A percentile compares a stretch with the other conserved stretches of the same genome.
These are phyloP conservation scores for Hibiscus tridactylites DNA, from an alignment of 345 rosid genomes.

Conservation along the genomic window DNA sequence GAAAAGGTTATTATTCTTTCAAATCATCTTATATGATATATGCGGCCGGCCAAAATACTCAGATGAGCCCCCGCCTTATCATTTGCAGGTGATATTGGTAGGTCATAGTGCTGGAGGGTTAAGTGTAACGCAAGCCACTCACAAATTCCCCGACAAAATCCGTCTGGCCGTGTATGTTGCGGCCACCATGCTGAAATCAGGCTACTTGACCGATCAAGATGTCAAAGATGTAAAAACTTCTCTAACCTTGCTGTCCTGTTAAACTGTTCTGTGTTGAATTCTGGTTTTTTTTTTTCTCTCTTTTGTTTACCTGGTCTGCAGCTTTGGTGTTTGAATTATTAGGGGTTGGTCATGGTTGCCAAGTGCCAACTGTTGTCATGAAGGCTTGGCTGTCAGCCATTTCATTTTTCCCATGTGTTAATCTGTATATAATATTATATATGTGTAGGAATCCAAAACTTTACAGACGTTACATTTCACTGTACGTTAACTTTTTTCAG, in stretches of 20 bases:
- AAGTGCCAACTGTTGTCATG: conserved; percentile 14
- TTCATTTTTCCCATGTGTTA: neutral
- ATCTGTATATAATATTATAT: neutral
- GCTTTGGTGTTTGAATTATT: neutral
- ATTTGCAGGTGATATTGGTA: conserved; percentile 64
- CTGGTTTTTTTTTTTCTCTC: neutral
- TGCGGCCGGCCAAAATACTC: neutral
- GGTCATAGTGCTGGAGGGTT: conserved; percentile 96
- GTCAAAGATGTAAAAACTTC: conserved; percentile 43
- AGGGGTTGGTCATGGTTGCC: neutral
- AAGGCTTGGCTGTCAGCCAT: conserved; percentile 13
- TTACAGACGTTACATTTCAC: neutral
- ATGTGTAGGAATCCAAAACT: neutral
- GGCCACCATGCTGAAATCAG: conserved; percentile 75
- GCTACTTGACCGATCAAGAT: conserved; percentile 51
- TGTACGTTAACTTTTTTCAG: neutral
- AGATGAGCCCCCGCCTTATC: neutral
- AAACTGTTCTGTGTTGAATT: neutral
- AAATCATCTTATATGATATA: neutral
- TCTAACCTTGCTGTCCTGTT: neutral
- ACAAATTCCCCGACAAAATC: conserved; percentile 51
- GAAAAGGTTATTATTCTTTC: conserved; percentile 39
- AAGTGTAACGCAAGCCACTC: conserved; percentile 55
- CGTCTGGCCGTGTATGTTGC: conserved; percentile 53
- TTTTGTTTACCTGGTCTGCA: neutral